Evolutionary conservation across 257 asterid species (phyloP).

Genomic region (Plantago ovata): DNA sequence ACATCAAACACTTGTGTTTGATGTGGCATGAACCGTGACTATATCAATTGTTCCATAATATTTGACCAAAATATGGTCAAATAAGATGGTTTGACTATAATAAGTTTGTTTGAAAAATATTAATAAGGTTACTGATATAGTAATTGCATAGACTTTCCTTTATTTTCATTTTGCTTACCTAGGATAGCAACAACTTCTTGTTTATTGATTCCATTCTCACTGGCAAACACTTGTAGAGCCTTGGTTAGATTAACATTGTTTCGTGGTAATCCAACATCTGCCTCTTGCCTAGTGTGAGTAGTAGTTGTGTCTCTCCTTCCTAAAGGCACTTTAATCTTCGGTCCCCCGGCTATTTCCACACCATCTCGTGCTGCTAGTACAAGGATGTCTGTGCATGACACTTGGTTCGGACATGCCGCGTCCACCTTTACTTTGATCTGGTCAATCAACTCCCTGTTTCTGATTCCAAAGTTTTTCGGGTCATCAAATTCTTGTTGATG

Average conservation of each 20-base stretch:
- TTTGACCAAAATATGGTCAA: no score
- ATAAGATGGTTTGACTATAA: no score
- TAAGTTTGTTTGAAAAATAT: no score
- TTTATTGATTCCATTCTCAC: constrained; percentile 26
- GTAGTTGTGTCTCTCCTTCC: constrained; percentile 31
- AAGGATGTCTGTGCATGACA: constrained; percentile 58
- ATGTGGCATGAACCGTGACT: no score
- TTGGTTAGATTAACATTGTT: constrained; percentile 20
- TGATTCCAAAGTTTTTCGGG: constrained; percentile 34
- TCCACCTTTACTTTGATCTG: constrained; percentile 40
- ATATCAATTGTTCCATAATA: no score
- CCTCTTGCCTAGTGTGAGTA: constrained; percentile 23
- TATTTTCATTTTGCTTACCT: constrained; percentile 16
- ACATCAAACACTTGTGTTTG: background rate
- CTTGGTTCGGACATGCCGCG: constrained; percentile 34
- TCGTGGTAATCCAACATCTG: constrained; percentile 26
- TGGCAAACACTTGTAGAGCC: constrained; percentile 11
- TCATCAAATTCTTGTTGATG: no score
- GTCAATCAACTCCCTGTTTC: constrained; percentile 34
- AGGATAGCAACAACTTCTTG: constrained; percentile 40
- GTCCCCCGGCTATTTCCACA: constrained; percentile 47
- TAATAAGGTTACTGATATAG: no score
- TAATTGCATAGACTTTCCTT: no score
- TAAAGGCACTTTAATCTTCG: constrained; percentile 28
- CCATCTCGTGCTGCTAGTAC: constrained; percentile 53